Evolutionary conservation across 1,284 basidiomycete species (phyloP).

Genomic region (Moesziomyces parantarcticus): DNA sequence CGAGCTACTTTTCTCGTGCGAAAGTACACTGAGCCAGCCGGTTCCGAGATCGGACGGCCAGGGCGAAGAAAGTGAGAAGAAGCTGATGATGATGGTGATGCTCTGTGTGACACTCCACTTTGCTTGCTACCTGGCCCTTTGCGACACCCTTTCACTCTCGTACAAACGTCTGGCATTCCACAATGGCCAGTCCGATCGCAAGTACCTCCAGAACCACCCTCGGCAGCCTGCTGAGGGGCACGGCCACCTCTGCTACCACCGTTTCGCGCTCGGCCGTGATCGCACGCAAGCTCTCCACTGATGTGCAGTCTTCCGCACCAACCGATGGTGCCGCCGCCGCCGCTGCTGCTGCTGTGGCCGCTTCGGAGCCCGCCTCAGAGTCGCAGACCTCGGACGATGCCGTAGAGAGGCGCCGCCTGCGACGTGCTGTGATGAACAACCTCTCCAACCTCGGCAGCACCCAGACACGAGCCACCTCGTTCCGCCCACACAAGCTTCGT

Average conservation of each 20-base stretch:
- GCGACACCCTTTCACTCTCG: too few species aligned
- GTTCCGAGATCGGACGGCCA: background rate
- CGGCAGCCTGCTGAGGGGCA: conserved; percentile 29
- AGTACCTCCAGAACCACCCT: conserved; percentile 48
- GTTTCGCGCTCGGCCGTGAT: conserved; percentile 3
- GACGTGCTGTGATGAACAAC: conserved; percentile 71
- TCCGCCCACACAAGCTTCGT: conserved; percentile 79
- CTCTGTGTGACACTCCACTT: background rate
- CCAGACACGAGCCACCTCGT: conserved; percentile 77
- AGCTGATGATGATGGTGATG: too few species aligned
- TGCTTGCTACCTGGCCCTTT: too few species aligned
- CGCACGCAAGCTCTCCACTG: conserved; percentile 21
- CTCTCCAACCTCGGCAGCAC: conserved; percentile 81
- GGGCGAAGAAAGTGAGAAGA: background rate
- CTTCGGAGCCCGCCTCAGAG: background rate
- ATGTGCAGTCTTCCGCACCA: conserved; percentile 3
- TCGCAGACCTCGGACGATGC: conserved; percentile 22
- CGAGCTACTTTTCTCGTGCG: background rate
- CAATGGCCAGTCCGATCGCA: conserved; percentile 51
- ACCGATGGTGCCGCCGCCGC: conserved; percentile 6
- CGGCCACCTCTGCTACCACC: conserved; percentile 8
- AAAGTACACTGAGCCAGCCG: background rate
- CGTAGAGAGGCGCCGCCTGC: conserved; percentile 39
- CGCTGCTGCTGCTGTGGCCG: conserved; percentile 1
- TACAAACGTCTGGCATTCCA: background rate